phyloP scores from a whole-genome alignment of 1,284 basidiomycete species.

The Boletellus deceptivus region DNA sequence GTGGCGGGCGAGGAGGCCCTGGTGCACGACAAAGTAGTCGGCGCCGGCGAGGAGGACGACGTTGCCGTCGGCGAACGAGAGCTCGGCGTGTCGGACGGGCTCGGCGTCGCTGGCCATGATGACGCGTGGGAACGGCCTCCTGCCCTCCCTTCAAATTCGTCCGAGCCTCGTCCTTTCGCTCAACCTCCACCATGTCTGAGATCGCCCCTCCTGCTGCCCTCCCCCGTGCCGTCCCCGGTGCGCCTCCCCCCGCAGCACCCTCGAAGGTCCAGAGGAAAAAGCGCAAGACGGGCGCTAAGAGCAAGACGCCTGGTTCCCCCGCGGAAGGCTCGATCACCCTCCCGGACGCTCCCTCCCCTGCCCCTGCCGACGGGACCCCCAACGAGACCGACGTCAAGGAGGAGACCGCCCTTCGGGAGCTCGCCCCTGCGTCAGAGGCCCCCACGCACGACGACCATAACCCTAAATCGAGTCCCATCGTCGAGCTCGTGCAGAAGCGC shows the following conservation, averaged over 20 bases:
- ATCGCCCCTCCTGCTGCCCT: slow-evolving; percentile 24
- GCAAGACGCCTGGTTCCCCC: slow-evolving; percentile 39
- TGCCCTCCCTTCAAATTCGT: slow-evolving; percentile 17
- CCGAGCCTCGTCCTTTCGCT: background rate
- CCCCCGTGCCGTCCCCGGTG: slow-evolving; percentile 68
- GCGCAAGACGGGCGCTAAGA: slow-evolving; percentile 51
- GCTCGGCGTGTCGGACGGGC: slow-evolving; percentile 45
- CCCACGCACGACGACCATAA: slow-evolving; percentile 42
- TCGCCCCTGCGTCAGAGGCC: slow-evolving; percentile 44
- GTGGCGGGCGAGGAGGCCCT: slow-evolving; percentile 60
- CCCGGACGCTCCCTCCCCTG: slow-evolving; percentile 47
- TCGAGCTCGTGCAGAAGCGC: slow-evolving; percentile 76
- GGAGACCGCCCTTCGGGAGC: slow-evolving; percentile 47
- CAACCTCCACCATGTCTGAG: slow-evolving; percentile 45
- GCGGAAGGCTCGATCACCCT: slow-evolving; percentile 39
- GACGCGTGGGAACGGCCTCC: slow-evolving; percentile 22
- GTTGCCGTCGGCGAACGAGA: slow-evolving; percentile 69
- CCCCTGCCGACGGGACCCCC: slow-evolving; percentile 51
- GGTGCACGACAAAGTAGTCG: slow-evolving; percentile 65
- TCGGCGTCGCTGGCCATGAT: slow-evolving; percentile 13
- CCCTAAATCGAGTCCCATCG: slow-evolving; percentile 61
- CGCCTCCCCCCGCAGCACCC: slow-evolving; percentile 55
- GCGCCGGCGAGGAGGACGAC: slow-evolving; percentile 54
- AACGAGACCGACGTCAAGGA: slow-evolving; percentile 48
- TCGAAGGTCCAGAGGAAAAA: slow-evolving; percentile 71